Conservation (phyloP, 2,329 filamentous ascomycete species). For the Alternaria sp. region DNA sequence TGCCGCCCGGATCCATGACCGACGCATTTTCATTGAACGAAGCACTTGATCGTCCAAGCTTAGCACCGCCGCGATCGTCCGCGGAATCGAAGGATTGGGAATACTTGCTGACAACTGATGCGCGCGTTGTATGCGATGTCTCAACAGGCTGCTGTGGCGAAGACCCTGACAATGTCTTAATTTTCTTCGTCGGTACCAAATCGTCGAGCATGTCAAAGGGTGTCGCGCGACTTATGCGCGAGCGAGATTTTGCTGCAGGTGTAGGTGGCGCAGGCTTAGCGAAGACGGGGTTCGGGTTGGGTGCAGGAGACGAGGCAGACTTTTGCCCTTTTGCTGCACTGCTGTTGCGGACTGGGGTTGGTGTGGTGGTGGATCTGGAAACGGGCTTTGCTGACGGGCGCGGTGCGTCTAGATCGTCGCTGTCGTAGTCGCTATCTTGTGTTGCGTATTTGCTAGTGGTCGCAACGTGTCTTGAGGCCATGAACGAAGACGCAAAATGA, state of each 20-base stretch:
- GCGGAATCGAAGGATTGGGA: neutral
- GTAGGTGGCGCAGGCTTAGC: slow-evolving; percentile 27
- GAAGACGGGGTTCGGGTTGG: slow-evolving; percentile 13
- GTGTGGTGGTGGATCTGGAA: slow-evolving; percentile 2
- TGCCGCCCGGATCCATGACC: neutral
- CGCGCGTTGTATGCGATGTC: neutral
- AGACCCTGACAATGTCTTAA: neutral
- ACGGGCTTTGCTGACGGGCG: slow-evolving; percentile 4
- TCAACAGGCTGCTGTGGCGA: neutral
- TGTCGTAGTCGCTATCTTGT: slow-evolving; percentile 37
- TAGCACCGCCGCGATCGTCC: neutral
- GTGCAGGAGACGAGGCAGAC: neutral
- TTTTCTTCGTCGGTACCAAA: slow-evolving; percentile 14
- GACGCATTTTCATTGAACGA: slow-evolving; percentile 13
- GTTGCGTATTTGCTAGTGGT: neutral
- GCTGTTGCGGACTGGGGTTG: neutral
- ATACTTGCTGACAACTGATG: neutral
- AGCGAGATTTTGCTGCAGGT: slow-evolving; percentile 13
- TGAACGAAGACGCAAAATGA: neutral
- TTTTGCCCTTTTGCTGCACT: neutral
- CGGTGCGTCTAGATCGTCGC: slow-evolving; percentile 39
- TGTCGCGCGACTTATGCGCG: slow-evolving; percentile 24
- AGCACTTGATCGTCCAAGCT: slow-evolving; percentile 6
- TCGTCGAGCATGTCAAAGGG: slow-evolving; percentile 39
- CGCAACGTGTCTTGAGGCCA: neutral